These are phyloP conservation scores for Dryas alaskensis DNA, from an alignment of 306 rosid species.

Conservation along the genomic window DNA sequence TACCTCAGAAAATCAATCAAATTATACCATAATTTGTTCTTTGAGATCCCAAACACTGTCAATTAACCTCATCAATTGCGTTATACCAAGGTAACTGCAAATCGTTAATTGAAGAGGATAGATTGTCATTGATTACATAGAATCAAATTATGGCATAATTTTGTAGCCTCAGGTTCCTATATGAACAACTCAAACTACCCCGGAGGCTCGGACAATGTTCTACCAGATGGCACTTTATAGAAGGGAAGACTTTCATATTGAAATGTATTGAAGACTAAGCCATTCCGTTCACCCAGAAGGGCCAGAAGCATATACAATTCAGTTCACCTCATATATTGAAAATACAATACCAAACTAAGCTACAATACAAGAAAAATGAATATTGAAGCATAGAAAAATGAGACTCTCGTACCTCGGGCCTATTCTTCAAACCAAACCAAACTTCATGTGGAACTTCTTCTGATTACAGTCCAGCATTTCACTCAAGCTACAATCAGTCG, in stretches of 20 bases:
- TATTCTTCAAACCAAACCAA: conserved; percentile 57
- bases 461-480: conserved; percentile 84
- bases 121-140: background rate
- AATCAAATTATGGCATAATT: background rate
- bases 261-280: background rate
- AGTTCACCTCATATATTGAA: conserved; percentile 8
- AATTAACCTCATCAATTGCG: background rate
- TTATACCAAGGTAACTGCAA: background rate
- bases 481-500: conserved; percentile 60
- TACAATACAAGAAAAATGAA: conserved; percentile 19
- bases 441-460: conserved; percentile 70
- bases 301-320: background rate
- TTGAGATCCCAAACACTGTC: background rate
- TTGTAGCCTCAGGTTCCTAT: background rate
- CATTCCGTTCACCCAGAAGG: background rate
- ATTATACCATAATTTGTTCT: background rate
- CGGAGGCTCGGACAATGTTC: background rate
- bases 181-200: background rate
- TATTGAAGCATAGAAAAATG: background rate
- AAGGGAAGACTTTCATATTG: conserved; percentile 4
- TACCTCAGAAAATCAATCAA: background rate
- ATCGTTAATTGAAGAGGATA: background rate
- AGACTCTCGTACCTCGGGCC: conserved; percentile 37
- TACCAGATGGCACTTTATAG: background rate
- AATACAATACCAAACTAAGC: conserved; percentile 16